Evolutionary conservation across 257 asterid genomes (phyloP), one percentile per base, ranked within the genome.

Genomic region (Petunia secreta): DNA sequence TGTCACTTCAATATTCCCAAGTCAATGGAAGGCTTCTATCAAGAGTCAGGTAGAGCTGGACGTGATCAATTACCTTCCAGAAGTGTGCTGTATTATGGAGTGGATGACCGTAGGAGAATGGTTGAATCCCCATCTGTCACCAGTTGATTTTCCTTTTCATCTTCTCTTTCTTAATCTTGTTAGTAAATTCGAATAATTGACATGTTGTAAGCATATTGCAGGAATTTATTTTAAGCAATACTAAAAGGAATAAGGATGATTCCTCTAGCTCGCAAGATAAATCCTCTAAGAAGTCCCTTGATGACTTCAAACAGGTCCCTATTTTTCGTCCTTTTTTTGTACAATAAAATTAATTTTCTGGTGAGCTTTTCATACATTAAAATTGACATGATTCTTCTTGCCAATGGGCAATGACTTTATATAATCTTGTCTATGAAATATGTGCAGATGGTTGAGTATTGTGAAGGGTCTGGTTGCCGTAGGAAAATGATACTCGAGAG

Each of bases 1-100:
- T 95, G 97, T 90, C 99, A 93, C 88, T 95, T 81, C 89, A 93
- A 91, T 87, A 85, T 93, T 83, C 99, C 99, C 62, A 93, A 92
- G 91, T 91, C 97, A 75, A 93, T 93, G 99, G 99, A 95, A 87
- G 85, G 94, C 89, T 95, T 95, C 90, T 95, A 95, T 86, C 99
- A 95, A 90, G 99, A 95, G 86, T 93, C 99, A 6, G 99, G 99
- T 64, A 92, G 99, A 87, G 98, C 98, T 86, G 99, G 99, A 46
- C 99, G 99, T 79, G 98, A 95, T 86, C 98, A 91, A 85, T 85
- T 92, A 92, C 94, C 98, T 83, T 91, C 99, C 82, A 91, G 82
- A 84, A 95, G 98, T 85, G 85, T 95, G 58, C 86, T 95, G 88
- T 95, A 95, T 86, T 95, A 92, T 82, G 99, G 99, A 83, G 82